A percentile compares a stretch with the other conserved stretches of the same genome.
Evolutionary conservation across 371 early-diverging fungal species (phyloP).

Genomic region (Amoeboaphelidium occidentale): DNA sequence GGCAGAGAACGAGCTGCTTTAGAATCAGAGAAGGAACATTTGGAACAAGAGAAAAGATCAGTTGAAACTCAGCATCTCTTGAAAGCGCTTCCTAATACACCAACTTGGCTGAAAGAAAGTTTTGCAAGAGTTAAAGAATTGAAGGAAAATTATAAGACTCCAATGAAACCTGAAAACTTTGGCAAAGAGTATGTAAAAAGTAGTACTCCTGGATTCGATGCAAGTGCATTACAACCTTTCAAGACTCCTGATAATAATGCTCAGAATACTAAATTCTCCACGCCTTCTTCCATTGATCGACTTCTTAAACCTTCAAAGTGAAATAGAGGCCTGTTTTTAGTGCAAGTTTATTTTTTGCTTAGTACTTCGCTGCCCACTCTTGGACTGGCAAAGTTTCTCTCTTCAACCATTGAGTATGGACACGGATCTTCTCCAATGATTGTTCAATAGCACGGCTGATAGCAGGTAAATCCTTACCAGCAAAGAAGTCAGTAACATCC

Average conservation of each 20-base stretch:
- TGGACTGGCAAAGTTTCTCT: constrained; percentile 42
- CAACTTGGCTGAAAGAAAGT: not conserved
- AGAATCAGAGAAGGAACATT: constrained; percentile 12
- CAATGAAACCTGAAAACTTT: too few relatives aligned
- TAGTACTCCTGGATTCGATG: too few relatives aligned
- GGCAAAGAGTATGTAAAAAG: too few relatives aligned
- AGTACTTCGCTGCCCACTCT: constrained; percentile 25
- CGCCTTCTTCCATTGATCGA: too few relatives aligned
- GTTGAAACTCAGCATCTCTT: not conserved
- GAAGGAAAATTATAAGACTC: too few relatives aligned
- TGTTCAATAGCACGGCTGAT: constrained; percentile 50
- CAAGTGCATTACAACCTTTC: too few relatives aligned
- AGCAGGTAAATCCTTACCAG: constrained; percentile 32
- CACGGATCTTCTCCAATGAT: constrained; percentile 51
- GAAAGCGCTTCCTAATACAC: not conserved
- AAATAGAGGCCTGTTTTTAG: not conserved
- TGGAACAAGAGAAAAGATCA: not conserved
- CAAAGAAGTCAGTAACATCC: constrained; percentile 46
- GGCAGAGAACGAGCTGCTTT: constrained; percentile 24
- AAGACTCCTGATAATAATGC: too few relatives aligned
- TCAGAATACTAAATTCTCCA: too few relatives aligned
- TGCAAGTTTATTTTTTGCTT: not conserved
- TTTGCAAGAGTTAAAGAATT: too few relatives aligned
- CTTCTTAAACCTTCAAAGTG: not conserved
- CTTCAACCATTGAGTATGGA: constrained; percentile 48